phyloP scores from a whole-genome alignment of 306 rosid species.

The Boehmeria nivea region DNA sequence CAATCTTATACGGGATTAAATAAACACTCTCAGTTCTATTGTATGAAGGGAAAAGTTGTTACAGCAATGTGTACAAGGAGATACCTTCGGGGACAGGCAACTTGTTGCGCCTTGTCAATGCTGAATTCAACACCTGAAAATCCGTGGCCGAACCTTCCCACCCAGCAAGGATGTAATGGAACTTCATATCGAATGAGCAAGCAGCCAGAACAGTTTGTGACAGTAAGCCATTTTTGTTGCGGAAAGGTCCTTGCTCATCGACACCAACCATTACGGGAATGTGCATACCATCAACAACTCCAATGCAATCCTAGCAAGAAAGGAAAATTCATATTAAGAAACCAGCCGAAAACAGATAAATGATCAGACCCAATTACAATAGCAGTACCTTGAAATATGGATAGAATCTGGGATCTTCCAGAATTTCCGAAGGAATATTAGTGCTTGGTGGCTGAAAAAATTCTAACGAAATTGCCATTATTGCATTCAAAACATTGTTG shows the following conservation, averaged over 20 bases:
- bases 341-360: conserved; percentile 11
- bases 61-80: not conserved
- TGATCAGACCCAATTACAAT: conserved; percentile 16
- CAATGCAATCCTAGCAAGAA: conserved; percentile 66
- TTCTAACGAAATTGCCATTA: conserved; percentile 71
- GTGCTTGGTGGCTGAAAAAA: conserved; percentile 62
- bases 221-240: conserved; percentile 75
- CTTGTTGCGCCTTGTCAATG: conserved; percentile 63
- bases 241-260: conserved; percentile 95
- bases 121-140: conserved; percentile 77
- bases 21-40: conserved; percentile 1
- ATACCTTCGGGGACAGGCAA: conserved; percentile 77
- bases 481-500: conserved; percentile 76
- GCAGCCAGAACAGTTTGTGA: conserved; percentile 82
- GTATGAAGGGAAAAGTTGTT: not conserved
- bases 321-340: conserved; percentile 16
- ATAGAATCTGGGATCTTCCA: conserved; percentile 65
- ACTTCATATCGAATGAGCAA: conserved; percentile 84
- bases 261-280: conserved; percentile 86
- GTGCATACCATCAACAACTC: conserved; percentile 73
- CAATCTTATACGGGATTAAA: conserved; percentile 6
- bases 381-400: conserved; percentile 72
- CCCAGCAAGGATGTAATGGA: conserved; percentile 86
- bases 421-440: conserved; percentile 48
- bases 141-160: conserved; percentile 97